Evolutionary conservation across 2,329 filamentous ascomycete genomes (phyloP), one percentile per base, ranked within the genome.

Genomic region (Pseudopithomyces chartarum): DNA sequence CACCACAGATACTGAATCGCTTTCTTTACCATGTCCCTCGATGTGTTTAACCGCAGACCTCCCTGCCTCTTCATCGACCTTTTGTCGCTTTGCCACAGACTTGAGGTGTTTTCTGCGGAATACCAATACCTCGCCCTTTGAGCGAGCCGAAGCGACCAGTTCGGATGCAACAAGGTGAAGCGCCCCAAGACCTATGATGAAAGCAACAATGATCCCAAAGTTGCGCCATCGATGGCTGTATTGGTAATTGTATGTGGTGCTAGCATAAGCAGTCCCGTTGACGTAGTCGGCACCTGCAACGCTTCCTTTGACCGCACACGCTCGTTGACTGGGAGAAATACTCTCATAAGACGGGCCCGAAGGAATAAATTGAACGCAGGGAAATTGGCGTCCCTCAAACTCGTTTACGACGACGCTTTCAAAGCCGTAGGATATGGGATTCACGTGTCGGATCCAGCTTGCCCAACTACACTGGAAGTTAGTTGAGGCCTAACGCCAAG

Each of bases 321-420:
- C 71, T 45, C 65, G 64, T 49, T 75, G 62, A 39, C 66, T 19
- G 11, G 68, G 65, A 4, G 62, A 48, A 2, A 77, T 53, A 38
- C 66, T 62, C 0, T 68, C 65, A 58, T 84, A 84, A 0, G 63
- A 66, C 3, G 62, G 56, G 13, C 78, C 76, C 2, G 48, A 51
- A 0, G 83, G 82, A 17, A 85, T 71, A 32, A 78, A 80, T 0
- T 61, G 56, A 0, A 65, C 67, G 61, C 83, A 87, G 1, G 52
- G 46, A 70, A 89, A 95, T 0, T 85, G 60, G 13, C 88, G 85
- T 55, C 80, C 78, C 62, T 86, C 73, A 65, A 96, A 96, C 74
- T 97, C 92, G 75, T 96, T 96, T 59, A 91, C 84, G 83, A 94
- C 88, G 22, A 95, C 81, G 0, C 87, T 81, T 73, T 96, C 91